Conservation (phyloP, 225 moss, liverwort and hornwort genomes). For the Polytrichum formosum region DNA sequence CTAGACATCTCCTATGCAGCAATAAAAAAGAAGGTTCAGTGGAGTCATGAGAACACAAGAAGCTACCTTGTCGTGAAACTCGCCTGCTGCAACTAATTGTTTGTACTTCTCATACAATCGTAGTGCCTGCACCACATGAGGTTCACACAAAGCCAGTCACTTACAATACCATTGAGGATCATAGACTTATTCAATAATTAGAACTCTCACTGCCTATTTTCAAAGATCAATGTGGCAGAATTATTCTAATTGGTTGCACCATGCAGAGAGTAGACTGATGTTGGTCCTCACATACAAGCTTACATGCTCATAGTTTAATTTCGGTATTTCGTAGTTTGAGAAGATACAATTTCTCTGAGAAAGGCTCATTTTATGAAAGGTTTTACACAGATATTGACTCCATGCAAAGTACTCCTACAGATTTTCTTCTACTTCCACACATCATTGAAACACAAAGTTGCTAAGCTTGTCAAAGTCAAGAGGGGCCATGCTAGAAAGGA, state of each 20-base stretch:
- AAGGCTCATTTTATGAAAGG: too few species aligned
- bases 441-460: slow-evolving; percentile 1
- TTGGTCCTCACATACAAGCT: background rate
- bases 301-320: background rate
- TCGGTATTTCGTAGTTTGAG: background rate
- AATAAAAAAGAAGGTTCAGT: background rate
- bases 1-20: slow-evolving; percentile 2
- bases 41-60: too few species aligned
- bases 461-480: background rate
- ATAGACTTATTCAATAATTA: too few species aligned
- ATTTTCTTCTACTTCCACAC: background rate
- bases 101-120: slow-evolving; percentile 71
- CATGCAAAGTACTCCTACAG: too few species aligned
- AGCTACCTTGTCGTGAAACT: slow-evolving; percentile 63
- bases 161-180: too few species aligned
- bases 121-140: slow-evolving; percentile 40
- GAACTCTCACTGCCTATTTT: too few species aligned
- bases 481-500: slow-evolving; percentile 3
- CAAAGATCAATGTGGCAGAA: too few species aligned
- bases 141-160: too few species aligned
- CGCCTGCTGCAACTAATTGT: slow-evolving; percentile 59
- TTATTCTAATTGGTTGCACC: background rate
- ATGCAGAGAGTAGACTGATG: background rate
- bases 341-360: background rate
- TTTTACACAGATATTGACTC: too few species aligned